Evolutionary conservation across 768 basidiomycete genomes (phyloP).

Genomic region (Suillus spraguei): DNA sequence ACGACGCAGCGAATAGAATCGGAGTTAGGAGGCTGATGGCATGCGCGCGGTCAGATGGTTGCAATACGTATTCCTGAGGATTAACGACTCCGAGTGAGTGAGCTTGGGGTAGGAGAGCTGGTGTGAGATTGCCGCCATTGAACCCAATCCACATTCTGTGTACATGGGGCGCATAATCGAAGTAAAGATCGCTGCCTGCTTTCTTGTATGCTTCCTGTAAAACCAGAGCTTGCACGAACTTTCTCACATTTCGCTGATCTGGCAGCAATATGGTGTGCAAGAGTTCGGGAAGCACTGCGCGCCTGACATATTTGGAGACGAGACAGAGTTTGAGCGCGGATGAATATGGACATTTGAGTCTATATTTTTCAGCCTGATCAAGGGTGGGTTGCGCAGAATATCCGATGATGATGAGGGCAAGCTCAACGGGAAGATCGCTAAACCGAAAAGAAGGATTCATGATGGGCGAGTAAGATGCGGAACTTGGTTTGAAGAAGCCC

Average conservation of each 20-base stretch:
- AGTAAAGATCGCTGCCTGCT: not conserved
- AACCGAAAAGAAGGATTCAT: conserved; percentile 17
- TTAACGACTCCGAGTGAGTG: too few species aligned
- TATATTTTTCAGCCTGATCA: conserved; percentile 4
- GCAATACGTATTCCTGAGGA: not conserved
- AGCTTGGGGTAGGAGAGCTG: not conserved
- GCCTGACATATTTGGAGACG: conserved; percentile 38
- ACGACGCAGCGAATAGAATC: conserved; percentile 6
- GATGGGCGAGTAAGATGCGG: not conserved
- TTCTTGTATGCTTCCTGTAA: not conserved
- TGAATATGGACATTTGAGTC: conserved; percentile 11
- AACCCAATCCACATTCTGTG: conserved; percentile 17
- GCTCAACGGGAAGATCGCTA: conserved; percentile 35
- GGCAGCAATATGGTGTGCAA: not conserved
- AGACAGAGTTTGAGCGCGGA: conserved; percentile 34
- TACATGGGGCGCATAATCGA: conserved; percentile 33
- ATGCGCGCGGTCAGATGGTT: not conserved
- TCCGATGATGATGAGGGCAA: conserved; percentile 36
- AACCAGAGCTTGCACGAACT: not conserved
- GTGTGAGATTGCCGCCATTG: not conserved
- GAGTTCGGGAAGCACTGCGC: conserved; percentile 34
- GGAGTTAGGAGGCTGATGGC: conserved; percentile 13
- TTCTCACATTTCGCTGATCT: not conserved
- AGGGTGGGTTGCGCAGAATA: conserved; percentile 30
- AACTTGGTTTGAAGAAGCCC: not conserved